Base-by-base conservation (phyloP, 2,329 filamentous ascomycete genomes). In the Penicillium sclerotigenum region DNA sequence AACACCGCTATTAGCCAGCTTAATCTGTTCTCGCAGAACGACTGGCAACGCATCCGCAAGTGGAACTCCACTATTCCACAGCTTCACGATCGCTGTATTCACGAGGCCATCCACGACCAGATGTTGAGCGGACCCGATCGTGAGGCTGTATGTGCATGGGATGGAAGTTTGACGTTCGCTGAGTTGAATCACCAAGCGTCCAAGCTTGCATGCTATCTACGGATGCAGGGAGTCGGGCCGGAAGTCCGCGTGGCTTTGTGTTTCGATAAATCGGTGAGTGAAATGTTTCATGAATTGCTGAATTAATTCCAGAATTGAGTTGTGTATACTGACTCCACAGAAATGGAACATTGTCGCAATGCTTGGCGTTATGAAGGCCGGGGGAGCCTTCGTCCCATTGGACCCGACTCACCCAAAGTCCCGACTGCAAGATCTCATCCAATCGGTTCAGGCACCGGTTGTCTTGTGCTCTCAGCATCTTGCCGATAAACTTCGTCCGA, bases 21-120 rank as follows among this genome's bases (percentile, higher is more conserved):
- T 26, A 79, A 83, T 65, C 72, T 83, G 3, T 83, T 85, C 61
- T 83, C 77, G 13, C 79, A 82, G 46, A 73, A 79, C 9, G 83
- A 86, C 60, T 79, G 80, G 58, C 74, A 79, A 5, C 81, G 83
- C 53, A 78, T 85, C 40, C 65, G 80, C 8, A 75, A 78, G 5
- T 83, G 83, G 71, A 82, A 81, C 48, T 77, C 77, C 59, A 75
- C 77, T 29, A 67, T 70, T 0, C 74, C 75, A 2, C 64, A 72
- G 34, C 68, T 66, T 1, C 72, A 76, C 1, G 73, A 77, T 5
- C 71, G 64, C 18, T 73, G 71, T 74, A 64, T 71, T 71, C 45
- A 77, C 73, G 48, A 75, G 66, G 13, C 69, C 5, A 70, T 75
- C 28, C 60, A 63, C 64, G 80, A 61, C 10, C 65, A 70, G 64